Conservation (phyloP, 768 basidiomycete species). For the Boletus bicolor region DNA sequence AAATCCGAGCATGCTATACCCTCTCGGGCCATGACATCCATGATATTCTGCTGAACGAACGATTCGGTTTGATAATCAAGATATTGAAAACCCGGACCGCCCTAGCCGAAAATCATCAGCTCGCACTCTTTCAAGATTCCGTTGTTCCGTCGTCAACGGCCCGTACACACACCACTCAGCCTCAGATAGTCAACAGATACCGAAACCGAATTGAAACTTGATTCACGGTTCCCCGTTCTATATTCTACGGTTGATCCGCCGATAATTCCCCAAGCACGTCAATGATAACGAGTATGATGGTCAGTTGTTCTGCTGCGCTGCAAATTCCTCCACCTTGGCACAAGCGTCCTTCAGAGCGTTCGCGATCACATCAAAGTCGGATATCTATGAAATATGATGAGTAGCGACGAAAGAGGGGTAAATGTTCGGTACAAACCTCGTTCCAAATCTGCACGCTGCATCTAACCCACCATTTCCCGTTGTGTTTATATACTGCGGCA, state of each 20-base stretch:
- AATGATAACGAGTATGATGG: background rate
- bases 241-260: background rate
- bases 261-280: background rate
- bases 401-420: background rate
- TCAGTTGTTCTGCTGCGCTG: slow-evolving; percentile 2
- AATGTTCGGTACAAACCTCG: slow-evolving; percentile 21
- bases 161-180: no score
- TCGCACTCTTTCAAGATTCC: background rate
- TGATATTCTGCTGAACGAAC: background rate
- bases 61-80: background rate
- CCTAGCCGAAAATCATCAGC: background rate
- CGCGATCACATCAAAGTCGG: slow-evolving; percentile 31
- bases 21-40: background rate
- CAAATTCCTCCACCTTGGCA: slow-evolving; percentile 12
- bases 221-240: background rate
- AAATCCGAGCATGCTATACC: background rate
- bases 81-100: background rate
- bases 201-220: background rate
- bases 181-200: background rate
- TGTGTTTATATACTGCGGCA: slow-evolving; percentile 20
- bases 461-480: slow-evolving; percentile 32
- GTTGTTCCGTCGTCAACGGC: background rate
- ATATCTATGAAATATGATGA: slow-evolving; percentile 20
- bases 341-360: slow-evolving; percentile 27
- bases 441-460: slow-evolving; percentile 33